Evolutionary conservation across 2,329 filamentous ascomycete genomes (phyloP), one percentile per base, ranked within the genome.

Genomic region (Pseudogymnoascus sp.): DNA sequence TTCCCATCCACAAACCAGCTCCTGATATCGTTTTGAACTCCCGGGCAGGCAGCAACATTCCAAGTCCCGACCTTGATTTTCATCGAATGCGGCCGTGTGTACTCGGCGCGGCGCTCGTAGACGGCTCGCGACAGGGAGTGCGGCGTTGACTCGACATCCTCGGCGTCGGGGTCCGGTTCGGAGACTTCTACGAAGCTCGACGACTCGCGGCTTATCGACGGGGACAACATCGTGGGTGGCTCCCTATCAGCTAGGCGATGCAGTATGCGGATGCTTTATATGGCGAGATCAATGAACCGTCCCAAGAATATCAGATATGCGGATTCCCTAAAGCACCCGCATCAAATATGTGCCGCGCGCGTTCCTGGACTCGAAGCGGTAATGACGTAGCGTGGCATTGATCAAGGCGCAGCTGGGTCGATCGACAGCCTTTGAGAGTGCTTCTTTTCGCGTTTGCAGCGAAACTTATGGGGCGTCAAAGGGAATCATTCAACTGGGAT

Each of bases 1-100:
- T 88, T 84, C 13, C 88, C 89, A 9, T 86, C 80, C 6, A 95
- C 82, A 72, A 99, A 97, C 94, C 94, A 99, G 33, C 83, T 85
- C 6, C 85, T 88, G 4, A 99, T 77, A 71, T 97, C 94, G 67
- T 90, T 89, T 73, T 96, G 92, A 0, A 91, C 92, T 25, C 89
- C 91, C 10, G 89, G 85, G 66, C 89, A 87, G 1, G 88, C 87
- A 3, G 92, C 94, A 13, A 96, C 90, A 74, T 99, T 99, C 94
- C 94, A 99, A 0, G 90, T 88, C 42, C 93, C 94, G 60, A 99
- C 82, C 75, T 97, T 97, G 74, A 99, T 83, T 66, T 87, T 87
- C 68, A 96, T 84, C 59, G 82, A 82, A 72, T 87, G 87, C 45
- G 86, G 83, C 37, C 86, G 84, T 27, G 88, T 87, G 73, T 92